Evolutionary conservation across 768 basidiomycete species (phyloP).

Genomic region (Macrolepiota fuliginosa): DNA sequence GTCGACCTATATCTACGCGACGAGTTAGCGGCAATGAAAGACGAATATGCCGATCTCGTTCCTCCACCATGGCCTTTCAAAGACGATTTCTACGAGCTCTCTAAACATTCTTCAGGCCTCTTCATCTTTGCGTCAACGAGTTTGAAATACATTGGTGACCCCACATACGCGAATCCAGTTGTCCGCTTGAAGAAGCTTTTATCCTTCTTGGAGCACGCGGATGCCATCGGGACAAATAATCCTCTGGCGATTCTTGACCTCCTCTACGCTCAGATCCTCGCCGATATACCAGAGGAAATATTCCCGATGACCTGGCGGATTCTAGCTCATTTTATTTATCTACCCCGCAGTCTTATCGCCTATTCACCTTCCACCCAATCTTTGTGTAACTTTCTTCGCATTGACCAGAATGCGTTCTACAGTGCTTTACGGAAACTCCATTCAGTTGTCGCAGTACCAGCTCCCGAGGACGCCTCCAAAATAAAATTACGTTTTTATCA

Average conservation of each 20-base stretch:
- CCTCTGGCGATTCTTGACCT: conserved; percentile 4
- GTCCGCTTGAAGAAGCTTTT: background rate
- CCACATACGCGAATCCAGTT: background rate
- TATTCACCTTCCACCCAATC: too few species aligned
- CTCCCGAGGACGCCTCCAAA: background rate
- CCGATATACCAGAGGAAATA: too few species aligned
- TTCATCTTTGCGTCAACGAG: background rate
- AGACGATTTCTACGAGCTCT: background rate
- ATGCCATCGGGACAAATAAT: background rate
- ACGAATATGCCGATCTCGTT: background rate
- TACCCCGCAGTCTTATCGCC: background rate
- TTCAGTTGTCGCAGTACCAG: background rate
- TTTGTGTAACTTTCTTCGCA: background rate
- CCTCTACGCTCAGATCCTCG: background rate
- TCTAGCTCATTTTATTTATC: background rate
- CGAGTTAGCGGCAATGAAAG: background rate
- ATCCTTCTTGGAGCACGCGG: background rate
- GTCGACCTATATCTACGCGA: background rate
- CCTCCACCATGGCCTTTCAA: background rate
- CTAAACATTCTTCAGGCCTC: background rate
- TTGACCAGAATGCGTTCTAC: background rate
- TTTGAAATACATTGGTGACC: background rate
- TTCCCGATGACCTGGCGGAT: background rate
- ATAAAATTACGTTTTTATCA: background rate
- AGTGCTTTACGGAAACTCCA: background rate